Evolutionary conservation across 169 alveolate species (phyloP), one percentile per base, ranked within the genome.

Genomic region (Plasmodium reichenowi): DNA sequence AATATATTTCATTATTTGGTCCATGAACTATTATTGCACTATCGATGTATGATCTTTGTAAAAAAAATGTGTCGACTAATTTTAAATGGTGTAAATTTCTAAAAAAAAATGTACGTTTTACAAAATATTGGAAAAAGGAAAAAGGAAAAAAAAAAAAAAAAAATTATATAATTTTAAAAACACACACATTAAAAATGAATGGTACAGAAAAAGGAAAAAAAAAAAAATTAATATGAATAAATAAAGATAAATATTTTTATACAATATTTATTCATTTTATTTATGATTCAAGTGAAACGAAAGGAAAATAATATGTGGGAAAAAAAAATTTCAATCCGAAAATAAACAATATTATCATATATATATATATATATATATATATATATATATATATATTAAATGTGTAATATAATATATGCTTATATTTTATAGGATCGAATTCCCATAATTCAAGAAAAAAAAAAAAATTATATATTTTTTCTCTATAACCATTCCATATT

Each of bases 11-110:
- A 47, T 86, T 70, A 54, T 86, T 86, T 7, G 86, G 92, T 15
- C 92, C 92, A 17, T 86, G 88, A n/a, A 86, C 92, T 50, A 86
- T 86, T 17, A 86, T 86, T 13, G 92, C 92, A 66, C 92, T 60
- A 60, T 86, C 92, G 62, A 86, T 86, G 45, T 72, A 86, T 20
- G 86, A 70, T 48, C 88, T 71, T 86, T 86, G 92, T 38, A 86
- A 63, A 47, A n/a, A 62, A 60, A 71, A 86, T 63, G 87, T 72
- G 66, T 86, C 92, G 17, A 86, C 92, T 86, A 86, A 48, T 86
- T 86, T 86, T 67, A 86, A 86, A 48, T 86, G 71, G 58, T 86
- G 92, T 66, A 86, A 59, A 72, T 86, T 86, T 86, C 92, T 86
- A 72, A 52, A 48, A 72, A 73, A 74, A 71, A 66, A 48, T 71